phyloP scores from a whole-genome alignment of 371 early-diverging fungal genomes.

The Neoconidiobolus thromboides region DNA sequence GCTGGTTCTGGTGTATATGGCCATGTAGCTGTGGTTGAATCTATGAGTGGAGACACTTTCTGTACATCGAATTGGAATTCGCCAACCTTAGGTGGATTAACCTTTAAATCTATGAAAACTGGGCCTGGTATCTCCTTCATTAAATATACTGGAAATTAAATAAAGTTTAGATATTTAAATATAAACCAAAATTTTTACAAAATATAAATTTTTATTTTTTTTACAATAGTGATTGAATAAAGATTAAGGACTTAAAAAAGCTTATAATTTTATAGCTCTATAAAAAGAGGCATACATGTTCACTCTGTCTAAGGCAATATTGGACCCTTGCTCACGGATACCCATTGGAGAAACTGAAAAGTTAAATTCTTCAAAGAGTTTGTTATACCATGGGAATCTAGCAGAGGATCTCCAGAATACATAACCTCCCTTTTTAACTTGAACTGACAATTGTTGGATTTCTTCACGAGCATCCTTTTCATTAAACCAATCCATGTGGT shows the following conservation, averaged over 20 bases:
- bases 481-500: slow-evolving; percentile 78
- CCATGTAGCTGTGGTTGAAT: slow-evolving; percentile 6
- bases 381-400: slow-evolving; percentile 63
- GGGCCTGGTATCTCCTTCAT: neutral
- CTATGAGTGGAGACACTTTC: neutral
- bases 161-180: too few relatives aligned
- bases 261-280: slow-evolving; percentile 13
- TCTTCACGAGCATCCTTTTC: slow-evolving; percentile 38
- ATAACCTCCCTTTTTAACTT: slow-evolving; percentile 37
- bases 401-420: slow-evolving; percentile 69
- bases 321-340: slow-evolving; percentile 36
- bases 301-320: slow-evolving; percentile 48
- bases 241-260: too few relatives aligned
- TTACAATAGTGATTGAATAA: too few relatives aligned
- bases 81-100: neutral
- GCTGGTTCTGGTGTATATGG: neutral
- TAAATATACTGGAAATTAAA: neutral
- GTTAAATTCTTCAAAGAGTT: slow-evolving; percentile 40
- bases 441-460: slow-evolving; percentile 37
- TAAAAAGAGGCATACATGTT: slow-evolving; percentile 74
- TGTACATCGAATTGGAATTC: slow-evolving; percentile 6
- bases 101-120: neutral
- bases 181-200: too few relatives aligned
- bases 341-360: slow-evolving; percentile 44
- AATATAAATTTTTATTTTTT: too few relatives aligned